These are phyloP conservation scores for Coemansia sp. DNA, from an alignment of 192 early-diverging fungal species.

Conservation along the genomic window DNA sequence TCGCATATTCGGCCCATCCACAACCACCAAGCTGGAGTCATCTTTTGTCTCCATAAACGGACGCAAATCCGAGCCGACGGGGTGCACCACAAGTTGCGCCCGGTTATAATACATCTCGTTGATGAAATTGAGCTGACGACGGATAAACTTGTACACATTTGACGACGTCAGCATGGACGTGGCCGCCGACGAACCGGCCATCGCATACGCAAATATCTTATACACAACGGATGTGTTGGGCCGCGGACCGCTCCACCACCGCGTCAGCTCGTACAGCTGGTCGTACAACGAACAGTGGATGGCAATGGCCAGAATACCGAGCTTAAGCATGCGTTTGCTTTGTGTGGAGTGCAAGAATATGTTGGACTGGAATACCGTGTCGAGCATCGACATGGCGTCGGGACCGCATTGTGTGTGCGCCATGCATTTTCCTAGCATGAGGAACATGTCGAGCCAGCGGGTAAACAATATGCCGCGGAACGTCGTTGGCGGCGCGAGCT, in stretches of 20 bases:
- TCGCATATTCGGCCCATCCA: not conserved
- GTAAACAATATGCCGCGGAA: constrained; percentile 47
- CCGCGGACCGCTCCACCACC: constrained; percentile 43
- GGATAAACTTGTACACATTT: constrained; percentile 47
- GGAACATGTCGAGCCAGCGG: constrained; percentile 49
- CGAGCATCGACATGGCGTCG: constrained; percentile 35
- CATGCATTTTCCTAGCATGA: constrained; percentile 45
- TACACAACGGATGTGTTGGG: constrained; percentile 26
- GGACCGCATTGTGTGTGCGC: constrained; percentile 9
- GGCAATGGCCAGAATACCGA: constrained; percentile 31
- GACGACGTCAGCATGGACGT: constrained; percentile 24
- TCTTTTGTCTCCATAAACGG: constrained; percentile 1
- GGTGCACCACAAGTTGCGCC: not conserved
- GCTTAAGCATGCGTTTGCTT: constrained; percentile 16
- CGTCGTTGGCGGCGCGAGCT: constrained; percentile 22
- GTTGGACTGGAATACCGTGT: constrained; percentile 36
- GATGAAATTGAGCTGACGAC: constrained; percentile 33
- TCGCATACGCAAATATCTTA: constrained; percentile 29
- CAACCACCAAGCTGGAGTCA: not conserved
- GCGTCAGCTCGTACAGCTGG: constrained; percentile 32
- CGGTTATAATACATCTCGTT: constrained; percentile 26
- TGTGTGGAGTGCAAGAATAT: constrained; percentile 18
- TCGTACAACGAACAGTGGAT: constrained; percentile 6
- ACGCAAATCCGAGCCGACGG: not conserved
- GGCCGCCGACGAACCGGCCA: constrained; percentile 22